These are phyloP conservation scores for Paradendryphiella salina DNA, from an alignment of 2,329 filamentous ascomycete species.

Conservation along the genomic window DNA sequence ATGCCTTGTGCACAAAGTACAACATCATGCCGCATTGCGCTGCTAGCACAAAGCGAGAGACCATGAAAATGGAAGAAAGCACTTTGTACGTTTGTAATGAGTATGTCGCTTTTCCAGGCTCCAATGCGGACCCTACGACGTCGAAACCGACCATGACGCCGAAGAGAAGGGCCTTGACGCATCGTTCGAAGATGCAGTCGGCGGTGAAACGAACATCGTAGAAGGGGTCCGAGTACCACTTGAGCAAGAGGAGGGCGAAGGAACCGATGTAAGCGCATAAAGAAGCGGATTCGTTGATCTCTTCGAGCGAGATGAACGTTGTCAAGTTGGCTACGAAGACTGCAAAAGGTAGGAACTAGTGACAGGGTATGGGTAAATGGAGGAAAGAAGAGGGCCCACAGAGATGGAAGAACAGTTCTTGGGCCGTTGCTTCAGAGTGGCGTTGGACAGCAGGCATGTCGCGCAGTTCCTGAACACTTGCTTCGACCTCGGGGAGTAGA, in stretches of 20 bases:
- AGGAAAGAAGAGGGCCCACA: neutral
- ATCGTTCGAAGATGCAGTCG: constrained; percentile 66
- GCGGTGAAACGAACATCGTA: constrained; percentile 69
- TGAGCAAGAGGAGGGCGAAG: constrained; percentile 66
- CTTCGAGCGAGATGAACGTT: constrained; percentile 61
- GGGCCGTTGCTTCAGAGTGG: constrained; percentile 3
- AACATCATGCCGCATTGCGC: constrained; percentile 47
- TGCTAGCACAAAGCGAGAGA: constrained; percentile 42
- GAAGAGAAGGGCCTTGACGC: constrained; percentile 63
- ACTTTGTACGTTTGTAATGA: constrained; percentile 51
- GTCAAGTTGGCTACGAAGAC: constrained; percentile 56
- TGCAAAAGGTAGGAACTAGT: too few species aligned
- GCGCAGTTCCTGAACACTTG: neutral
- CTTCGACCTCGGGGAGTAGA: neutral
- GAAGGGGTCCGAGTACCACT: constrained; percentile 66
- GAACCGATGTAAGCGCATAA: constrained; percentile 56
- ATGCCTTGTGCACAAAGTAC: constrained; percentile 38
- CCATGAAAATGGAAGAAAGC: constrained; percentile 47
- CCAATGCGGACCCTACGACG: constrained; percentile 56
- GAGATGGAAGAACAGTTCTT: constrained; percentile 9
- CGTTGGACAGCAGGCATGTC: neutral
- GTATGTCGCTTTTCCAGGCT: constrained; percentile 18
- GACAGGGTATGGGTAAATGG: too few species aligned
- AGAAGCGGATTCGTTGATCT: constrained; percentile 56
- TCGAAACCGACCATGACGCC: constrained; percentile 68